Evolutionary conservation across 176 grass and related monocot species (phyloP).

Genomic region (Oryza officinalis): DNA sequence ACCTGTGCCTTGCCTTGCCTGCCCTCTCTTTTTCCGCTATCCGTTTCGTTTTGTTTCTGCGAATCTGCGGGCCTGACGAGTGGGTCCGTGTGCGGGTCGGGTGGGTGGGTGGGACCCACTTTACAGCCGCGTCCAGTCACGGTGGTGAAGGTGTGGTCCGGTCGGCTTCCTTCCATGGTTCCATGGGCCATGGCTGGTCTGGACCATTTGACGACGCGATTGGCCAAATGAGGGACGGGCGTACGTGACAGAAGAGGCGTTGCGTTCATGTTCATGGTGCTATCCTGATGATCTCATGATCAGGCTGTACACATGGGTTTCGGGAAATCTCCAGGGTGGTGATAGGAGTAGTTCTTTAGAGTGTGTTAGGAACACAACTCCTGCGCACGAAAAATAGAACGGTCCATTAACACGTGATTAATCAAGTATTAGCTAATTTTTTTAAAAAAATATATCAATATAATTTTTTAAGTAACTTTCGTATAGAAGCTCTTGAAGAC

Average conservation of each 20-base stretch:
- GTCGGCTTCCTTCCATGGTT: background rate
- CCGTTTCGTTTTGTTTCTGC: conserved; percentile 30
- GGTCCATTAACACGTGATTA: too few species aligned
- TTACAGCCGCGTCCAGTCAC: background rate
- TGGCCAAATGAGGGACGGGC: background rate
- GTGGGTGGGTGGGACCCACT: background rate
- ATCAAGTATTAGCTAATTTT: too few species aligned
- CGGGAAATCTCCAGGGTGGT: background rate
- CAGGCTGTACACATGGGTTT: background rate
- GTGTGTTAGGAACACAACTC: too few species aligned
- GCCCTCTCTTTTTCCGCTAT: background rate
- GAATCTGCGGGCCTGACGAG: conserved; percentile 15
- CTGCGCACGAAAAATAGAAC: too few species aligned
- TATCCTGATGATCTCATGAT: background rate
- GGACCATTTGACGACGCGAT: background rate
- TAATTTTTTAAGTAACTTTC: too few species aligned
- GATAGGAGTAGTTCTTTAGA: too few species aligned
- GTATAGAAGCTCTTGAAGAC: too few species aligned
- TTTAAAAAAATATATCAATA: too few species aligned
- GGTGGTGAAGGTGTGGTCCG: background rate
- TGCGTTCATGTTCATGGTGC: background rate
- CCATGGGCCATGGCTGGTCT: background rate
- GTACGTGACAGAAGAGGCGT: background rate
- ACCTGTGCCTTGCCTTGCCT: background rate
- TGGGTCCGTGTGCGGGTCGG: background rate